These are phyloP conservation scores for Zopfia rhizophila DNA, from an alignment of 2,329 filamentous ascomycete species.

Conservation along the genomic window DNA sequence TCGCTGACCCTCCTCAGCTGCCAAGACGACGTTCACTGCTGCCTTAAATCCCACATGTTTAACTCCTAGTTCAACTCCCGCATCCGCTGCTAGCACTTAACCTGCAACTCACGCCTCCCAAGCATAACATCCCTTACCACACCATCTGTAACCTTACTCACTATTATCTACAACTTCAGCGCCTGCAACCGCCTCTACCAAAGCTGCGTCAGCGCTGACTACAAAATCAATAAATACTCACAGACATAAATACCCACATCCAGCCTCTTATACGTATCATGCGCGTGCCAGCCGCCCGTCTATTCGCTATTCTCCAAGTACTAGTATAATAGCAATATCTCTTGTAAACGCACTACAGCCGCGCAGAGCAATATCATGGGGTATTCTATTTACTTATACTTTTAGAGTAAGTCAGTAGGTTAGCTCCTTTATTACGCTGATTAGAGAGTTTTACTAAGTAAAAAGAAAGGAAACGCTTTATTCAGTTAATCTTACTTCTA, in stretches of 20 bases:
- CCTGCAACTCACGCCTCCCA: conserved; percentile 8
- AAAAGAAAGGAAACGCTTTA: conserved; percentile 5
- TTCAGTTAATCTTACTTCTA: conserved; percentile 12
- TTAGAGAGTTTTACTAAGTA: neutral
- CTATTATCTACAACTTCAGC: conserved; percentile 10
- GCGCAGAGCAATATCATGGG: conserved; percentile 13
- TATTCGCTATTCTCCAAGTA: conserved; percentile 20
- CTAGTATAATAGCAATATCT: conserved; percentile 19
- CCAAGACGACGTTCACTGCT: conserved; percentile 10
- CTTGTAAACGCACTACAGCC: conserved; percentile 15
- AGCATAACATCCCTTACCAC: conserved; percentile 14
- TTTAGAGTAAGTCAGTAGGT: conserved; percentile 12
- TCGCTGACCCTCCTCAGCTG: conserved; percentile 6
- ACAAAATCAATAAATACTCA: conserved; percentile 19
- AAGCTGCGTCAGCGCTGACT: conserved; percentile 15
- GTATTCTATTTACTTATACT: conserved; percentile 14
- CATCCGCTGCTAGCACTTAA: conserved; percentile 6
- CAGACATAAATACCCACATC: conserved; percentile 10
- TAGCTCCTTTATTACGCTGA: neutral
- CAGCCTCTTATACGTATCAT: conserved; percentile 12
- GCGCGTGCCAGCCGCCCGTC: conserved; percentile 14
- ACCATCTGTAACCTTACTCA: conserved; percentile 12
- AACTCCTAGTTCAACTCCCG: conserved; percentile 12
- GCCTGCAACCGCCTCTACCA: conserved; percentile 12
- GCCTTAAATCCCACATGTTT: conserved; percentile 17